phyloP scores from a whole-genome alignment of 2,329 filamentous ascomycete genomes.

The Dothideomycetidae sp. region DNA sequence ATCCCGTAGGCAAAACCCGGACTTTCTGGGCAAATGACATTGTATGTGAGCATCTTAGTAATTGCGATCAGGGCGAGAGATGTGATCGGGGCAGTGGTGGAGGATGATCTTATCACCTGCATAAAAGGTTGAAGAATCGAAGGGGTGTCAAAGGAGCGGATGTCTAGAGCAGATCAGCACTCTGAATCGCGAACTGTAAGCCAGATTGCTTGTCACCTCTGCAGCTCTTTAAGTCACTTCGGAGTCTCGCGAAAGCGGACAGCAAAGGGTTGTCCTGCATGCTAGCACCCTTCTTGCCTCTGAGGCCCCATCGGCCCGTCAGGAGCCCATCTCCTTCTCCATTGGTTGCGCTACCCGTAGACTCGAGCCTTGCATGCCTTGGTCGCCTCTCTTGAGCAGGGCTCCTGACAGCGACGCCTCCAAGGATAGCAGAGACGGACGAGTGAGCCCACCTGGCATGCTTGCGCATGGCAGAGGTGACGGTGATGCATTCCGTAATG shows the following conservation, averaged over 20 bases:
- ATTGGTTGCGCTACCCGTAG: conserved; percentile 4
- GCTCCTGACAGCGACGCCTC: conserved; percentile 38
- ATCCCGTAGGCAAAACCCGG: conserved; percentile 84
- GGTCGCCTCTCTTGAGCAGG: conserved; percentile 6
- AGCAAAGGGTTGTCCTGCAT: conserved; percentile 96
- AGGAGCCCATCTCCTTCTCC: conserved; percentile 25
- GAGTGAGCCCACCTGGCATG: conserved; percentile 92
- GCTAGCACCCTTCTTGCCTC: conserved; percentile 91
- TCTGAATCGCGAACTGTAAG: not conserved
- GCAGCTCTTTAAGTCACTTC: conserved; percentile 73
- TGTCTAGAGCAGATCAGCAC: conserved; percentile 41
- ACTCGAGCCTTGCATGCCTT: conserved; percentile 7
- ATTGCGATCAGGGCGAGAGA: conserved; percentile 86
- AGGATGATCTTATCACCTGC: conserved; percentile 90
- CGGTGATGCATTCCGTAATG: conserved; percentile 96
- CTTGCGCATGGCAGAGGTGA: conserved; percentile 97
- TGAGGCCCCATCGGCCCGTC: conserved; percentile 77
- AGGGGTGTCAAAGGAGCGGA: conserved; percentile 75
- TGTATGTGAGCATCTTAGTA: conserved; percentile 92
- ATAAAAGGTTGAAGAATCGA: conserved; percentile 85
- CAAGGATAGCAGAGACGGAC: conserved; percentile 88
- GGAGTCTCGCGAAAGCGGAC: conserved; percentile 78
- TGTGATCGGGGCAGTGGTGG: conserved; percentile 90
- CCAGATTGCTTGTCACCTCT: conserved; percentile 41
- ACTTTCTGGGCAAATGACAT: conserved; percentile 69